phyloP scores from a whole-genome alignment of 2,329 filamentous ascomycete species.

The Xylariales sp. region DNA sequence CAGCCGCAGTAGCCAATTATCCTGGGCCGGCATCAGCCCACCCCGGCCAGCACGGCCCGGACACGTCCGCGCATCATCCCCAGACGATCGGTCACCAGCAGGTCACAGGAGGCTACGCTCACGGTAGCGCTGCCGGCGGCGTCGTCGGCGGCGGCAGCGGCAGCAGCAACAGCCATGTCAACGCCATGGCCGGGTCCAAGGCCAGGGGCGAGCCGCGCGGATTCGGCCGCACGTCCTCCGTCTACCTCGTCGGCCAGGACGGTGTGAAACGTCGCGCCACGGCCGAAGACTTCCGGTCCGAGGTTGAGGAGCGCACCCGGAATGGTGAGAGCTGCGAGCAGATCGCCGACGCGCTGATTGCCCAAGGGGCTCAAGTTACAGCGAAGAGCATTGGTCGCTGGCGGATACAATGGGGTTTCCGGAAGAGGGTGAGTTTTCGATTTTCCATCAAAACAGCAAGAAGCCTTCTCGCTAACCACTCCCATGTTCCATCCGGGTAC shows the following conservation, averaged over 20 bases:
- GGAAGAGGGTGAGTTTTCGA: constrained; percentile 10
- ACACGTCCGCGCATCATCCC: no score
- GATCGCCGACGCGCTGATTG: constrained; percentile 12
- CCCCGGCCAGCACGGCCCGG: no score
- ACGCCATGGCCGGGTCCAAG: not conserved
- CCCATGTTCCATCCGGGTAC: no score
- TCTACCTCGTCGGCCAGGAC: not conserved
- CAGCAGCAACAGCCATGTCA: no score
- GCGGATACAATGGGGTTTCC: constrained; percentile 13
- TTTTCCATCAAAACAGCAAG: no score
- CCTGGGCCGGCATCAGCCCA: no score
- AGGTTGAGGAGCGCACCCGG: constrained; percentile 12
- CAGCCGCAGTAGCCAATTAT: no score
- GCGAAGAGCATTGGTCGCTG: constrained; percentile 13
- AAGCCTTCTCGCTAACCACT: no score
- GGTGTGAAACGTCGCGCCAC: constrained; percentile 5
- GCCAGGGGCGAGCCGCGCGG: not conserved
- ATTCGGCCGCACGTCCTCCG: constrained; percentile 2
- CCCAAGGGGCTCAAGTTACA: constrained; percentile 13
- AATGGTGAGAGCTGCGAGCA: constrained; percentile 15
- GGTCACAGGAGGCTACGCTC: no score
- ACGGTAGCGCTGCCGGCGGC: no score
- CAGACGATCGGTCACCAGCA: no score
- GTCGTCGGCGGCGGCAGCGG: no score
- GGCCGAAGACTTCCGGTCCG: constrained; percentile 11